These are phyloP conservation scores for Chlamydomonas sphaeroides DNA, from an alignment of 139 green algal genomes.

Conservation along the genomic window DNA sequence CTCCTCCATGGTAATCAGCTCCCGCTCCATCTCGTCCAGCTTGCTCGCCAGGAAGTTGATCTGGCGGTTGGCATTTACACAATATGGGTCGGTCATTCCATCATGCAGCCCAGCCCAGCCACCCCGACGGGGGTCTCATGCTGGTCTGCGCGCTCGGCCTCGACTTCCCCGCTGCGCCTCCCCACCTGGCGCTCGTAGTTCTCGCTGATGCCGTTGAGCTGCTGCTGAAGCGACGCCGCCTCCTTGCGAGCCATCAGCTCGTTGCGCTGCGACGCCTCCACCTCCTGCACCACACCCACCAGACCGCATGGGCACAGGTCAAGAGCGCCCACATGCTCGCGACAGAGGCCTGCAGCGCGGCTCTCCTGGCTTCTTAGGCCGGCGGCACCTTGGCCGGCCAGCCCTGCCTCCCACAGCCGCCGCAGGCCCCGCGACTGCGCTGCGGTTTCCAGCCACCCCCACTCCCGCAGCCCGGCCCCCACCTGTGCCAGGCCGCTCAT, in stretches of 20 bases:
- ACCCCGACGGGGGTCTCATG: not conserved
- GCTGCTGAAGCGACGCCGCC: not conserved
- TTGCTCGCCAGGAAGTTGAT: conserved; percentile 15
- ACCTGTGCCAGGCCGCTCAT: not conserved
- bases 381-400: too few species aligned
- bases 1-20: not conserved
- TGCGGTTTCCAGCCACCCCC: not conserved
- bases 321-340: not conserved
- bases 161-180: not conserved
- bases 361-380: too few species aligned
- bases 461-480: not conserved
- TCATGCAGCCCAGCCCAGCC: not conserved
- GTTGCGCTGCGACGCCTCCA: not conserved
- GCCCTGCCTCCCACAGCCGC: not conserved
- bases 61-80: not conserved
- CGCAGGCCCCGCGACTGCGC: not conserved
- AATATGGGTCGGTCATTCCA: not conserved
- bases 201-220: not conserved
- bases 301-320: not conserved
- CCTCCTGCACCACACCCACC: not conserved
- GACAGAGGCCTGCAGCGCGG: too few species aligned
- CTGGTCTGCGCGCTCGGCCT: not conserved
- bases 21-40: conserved; percentile 22
- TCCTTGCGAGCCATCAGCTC: conserved; percentile 8
- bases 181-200: conserved; percentile 23